A percentile compares a stretch with the other conserved stretches of the same genome.
Evolutionary conservation across 345 rosid genomes (phyloP).

Genomic region (Turritis glabra): DNA sequence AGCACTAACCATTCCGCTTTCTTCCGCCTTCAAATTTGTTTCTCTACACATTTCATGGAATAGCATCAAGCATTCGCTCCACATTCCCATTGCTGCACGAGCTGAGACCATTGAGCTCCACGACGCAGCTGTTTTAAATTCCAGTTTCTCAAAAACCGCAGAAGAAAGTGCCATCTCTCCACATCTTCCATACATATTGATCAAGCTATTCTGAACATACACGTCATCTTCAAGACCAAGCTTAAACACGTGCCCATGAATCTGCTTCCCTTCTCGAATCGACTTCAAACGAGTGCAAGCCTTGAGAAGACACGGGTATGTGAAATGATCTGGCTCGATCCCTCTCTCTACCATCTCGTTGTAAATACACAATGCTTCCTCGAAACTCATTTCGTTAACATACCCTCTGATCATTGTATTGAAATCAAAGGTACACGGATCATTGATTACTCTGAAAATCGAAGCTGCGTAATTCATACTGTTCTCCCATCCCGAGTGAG

Average conservation of each 20-base stretch:
- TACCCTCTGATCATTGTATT: constrained; percentile 46
- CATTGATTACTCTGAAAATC: constrained; percentile 30
- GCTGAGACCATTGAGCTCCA: constrained; percentile 45
- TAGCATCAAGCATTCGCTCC: constrained; percentile 34
- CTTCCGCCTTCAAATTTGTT: constrained; percentile 41
- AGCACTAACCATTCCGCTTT: constrained; percentile 46
- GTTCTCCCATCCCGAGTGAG: constrained; percentile 36
- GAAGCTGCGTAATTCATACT: constrained; percentile 38
- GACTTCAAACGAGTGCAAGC: constrained; percentile 37
- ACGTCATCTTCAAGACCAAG: constrained; percentile 36
- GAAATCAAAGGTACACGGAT: constrained; percentile 40
- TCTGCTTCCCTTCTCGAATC: constrained; percentile 35
- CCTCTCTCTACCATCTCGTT: constrained; percentile 31
- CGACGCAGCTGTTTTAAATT: constrained; percentile 39
- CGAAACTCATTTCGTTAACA: constrained; percentile 28
- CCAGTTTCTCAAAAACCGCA: constrained; percentile 30
- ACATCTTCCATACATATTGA: constrained; percentile 42
- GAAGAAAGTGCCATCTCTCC: constrained; percentile 37
- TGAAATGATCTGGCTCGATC: constrained; percentile 38
- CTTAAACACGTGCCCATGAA: constrained; percentile 43
- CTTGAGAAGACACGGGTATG: constrained; percentile 42
- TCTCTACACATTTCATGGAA: constrained; percentile 32
- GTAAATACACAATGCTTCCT: constrained; percentile 35
- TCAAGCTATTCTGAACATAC: constrained; percentile 40
- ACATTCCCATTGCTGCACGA: constrained; percentile 29